Conservation (phyloP, 805 yeast genomes). For the Ogataea trehalophila region DNA sequence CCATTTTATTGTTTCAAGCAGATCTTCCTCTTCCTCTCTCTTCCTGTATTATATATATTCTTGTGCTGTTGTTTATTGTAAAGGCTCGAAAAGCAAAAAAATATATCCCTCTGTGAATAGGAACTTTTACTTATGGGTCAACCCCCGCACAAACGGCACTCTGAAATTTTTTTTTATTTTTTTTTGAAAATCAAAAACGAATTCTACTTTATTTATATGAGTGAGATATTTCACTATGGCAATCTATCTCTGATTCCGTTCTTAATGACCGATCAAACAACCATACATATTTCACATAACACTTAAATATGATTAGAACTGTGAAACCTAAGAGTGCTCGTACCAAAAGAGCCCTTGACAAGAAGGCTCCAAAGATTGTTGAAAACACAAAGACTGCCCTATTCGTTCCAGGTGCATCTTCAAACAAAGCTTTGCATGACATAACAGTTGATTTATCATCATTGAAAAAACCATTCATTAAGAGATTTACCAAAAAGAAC, state of each 20-base stretch:
- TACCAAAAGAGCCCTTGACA: conserved; percentile 88
- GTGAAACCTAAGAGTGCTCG: conserved; percentile 92
- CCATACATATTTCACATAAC: neutral
- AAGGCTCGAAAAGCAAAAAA: too few species aligned
- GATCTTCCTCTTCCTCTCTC: neutral
- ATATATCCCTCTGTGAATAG: conserved; percentile 1
- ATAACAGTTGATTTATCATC: conserved; percentile 85
- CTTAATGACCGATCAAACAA: neutral
- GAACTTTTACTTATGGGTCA: conserved; percentile 6
- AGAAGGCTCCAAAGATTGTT: conserved; percentile 78
- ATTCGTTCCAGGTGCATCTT: conserved; percentile 84
- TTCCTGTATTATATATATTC: neutral
- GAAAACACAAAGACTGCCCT: conserved; percentile 89
- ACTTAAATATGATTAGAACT: conserved; percentile 35
- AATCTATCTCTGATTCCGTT: neutral
- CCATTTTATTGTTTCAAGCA: neutral
- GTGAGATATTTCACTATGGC: neutral
- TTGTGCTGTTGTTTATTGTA: too few species aligned
- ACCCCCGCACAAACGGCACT: conserved; percentile 2
- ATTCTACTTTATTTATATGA: neutral
- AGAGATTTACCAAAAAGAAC: conserved; percentile 84
- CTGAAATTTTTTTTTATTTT: conserved; percentile 5
- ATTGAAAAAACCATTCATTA: conserved; percentile 83
- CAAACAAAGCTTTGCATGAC: conserved; percentile 78
- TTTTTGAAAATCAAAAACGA: neutral